phyloP scores from a whole-genome alignment of 139 green algal genomes.

The Chlorella sp. region DNA sequence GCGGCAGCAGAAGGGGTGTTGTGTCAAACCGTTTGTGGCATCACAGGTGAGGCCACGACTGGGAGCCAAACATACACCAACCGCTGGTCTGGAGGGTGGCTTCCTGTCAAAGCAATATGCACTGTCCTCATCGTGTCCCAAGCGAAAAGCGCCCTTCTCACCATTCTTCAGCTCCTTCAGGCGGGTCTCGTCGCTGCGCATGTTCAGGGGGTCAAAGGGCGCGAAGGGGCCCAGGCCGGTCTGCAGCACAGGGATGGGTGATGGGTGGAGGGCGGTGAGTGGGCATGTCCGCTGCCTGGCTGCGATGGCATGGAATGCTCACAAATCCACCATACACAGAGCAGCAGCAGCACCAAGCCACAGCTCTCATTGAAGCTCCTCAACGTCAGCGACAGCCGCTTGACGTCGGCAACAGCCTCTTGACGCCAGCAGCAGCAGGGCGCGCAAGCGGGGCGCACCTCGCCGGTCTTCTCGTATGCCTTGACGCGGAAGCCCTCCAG shows the following conservation, averaged over 20 bases:
- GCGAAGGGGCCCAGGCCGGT: slow-evolving; percentile 38
- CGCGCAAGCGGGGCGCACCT: slow-evolving; percentile 47
- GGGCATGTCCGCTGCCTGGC: neutral
- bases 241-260: neutral
- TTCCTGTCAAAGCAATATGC: too few species aligned
- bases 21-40: too few species aligned
- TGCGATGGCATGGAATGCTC: too few species aligned
- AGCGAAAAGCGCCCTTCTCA: too few species aligned
- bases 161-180: slow-evolving; percentile 98
- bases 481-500: slow-evolving; percentile 86
- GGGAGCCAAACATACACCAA: too few species aligned
- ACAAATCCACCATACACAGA: too few species aligned
- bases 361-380: too few species aligned
- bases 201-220: slow-evolving; percentile 51
- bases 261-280: neutral
- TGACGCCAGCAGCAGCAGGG: neutral
- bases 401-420: neutral
- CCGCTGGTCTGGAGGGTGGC: too few species aligned
- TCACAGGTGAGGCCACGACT: too few species aligned
- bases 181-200: slow-evolving; percentile 70
- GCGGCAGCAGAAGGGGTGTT: too few species aligned
- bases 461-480: slow-evolving; percentile 87
- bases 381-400: too few species aligned
- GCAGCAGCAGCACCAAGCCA: neutral
- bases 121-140: too few species aligned